These are phyloP conservation scores for Prunus dulcis DNA, from an alignment of 306 rosid genomes.

Conservation along the genomic window DNA sequence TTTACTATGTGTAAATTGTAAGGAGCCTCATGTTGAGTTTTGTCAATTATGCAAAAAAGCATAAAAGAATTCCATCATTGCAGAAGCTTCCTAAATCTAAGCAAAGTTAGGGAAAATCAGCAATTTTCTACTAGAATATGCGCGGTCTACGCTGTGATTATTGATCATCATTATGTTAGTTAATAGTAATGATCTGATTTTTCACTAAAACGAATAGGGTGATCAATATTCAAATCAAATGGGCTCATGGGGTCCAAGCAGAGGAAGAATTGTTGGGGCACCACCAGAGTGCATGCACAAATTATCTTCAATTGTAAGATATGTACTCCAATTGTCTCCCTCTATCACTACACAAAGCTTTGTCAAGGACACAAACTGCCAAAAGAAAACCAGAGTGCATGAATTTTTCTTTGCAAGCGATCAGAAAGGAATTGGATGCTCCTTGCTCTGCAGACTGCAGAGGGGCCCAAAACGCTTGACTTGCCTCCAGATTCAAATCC, in stretches of 20 bases:
- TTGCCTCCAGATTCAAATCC: constrained; percentile 19
- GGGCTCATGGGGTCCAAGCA: constrained; percentile 23
- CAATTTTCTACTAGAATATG: constrained; percentile 11
- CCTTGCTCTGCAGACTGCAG: background rate
- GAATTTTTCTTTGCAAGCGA: background rate
- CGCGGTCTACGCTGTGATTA: constrained; percentile 10
- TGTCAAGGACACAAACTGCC: constrained; percentile 24
- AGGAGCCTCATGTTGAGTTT: background rate
- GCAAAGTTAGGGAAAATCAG: constrained; percentile 10
- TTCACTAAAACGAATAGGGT: background rate
- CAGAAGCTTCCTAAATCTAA: constrained; percentile 19
- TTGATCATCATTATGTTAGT: constrained; percentile 1
- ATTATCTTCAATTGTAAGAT: constrained; percentile 26
- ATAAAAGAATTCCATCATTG: constrained; percentile 11
- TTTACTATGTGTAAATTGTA: background rate
- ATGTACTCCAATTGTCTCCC: constrained; percentile 33
- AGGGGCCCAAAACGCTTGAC: constrained; percentile 15
- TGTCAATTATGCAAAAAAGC: background rate
- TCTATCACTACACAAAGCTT: constrained; percentile 27
- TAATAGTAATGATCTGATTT: background rate
- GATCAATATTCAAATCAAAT: background rate
- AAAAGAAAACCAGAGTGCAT: constrained; percentile 17
- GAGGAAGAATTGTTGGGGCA: constrained; percentile 30
- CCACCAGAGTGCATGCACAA: constrained; percentile 19
- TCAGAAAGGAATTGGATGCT: constrained; percentile 7